A percentile compares a stretch with the other conserved stretches of the same genome.
These are phyloP conservation scores for Populus alba DNA, from an alignment of 345 rosid species.

Conservation along the genomic window DNA sequence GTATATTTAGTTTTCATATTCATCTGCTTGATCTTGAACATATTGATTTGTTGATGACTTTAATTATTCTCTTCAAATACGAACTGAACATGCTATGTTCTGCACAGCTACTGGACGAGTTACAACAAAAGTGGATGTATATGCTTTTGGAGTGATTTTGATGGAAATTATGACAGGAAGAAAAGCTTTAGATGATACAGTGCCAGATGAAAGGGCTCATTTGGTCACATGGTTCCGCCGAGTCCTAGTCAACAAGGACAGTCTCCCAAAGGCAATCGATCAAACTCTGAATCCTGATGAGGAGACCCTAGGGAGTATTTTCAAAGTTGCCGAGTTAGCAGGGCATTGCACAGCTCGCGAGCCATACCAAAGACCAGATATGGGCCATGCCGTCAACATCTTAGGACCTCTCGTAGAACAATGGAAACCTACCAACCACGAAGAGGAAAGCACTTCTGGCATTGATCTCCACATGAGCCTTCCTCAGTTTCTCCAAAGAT, in stretches of 20 bases:
- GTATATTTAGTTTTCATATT: background rate
- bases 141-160: conserved; percentile 80
- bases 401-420: conserved; percentile 72
- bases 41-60: too few species aligned
- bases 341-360: conserved; percentile 89
- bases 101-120: conserved; percentile 86
- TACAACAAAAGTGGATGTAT: conserved; percentile 83
- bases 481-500: conserved; percentile 69
- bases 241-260: conserved; percentile 58
- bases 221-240: conserved; percentile 85
- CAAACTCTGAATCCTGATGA: conserved; percentile 52
- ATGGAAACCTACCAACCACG: conserved; percentile 72
- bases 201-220: conserved; percentile 71
- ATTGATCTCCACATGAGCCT: conserved; percentile 74
- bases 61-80: background rate
- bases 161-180: conserved; percentile 90
- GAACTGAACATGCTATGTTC: background rate
- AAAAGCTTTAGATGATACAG: conserved; percentile 66
- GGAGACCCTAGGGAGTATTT: conserved; percentile 61
- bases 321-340: conserved; percentile 73
- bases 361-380: conserved; percentile 82
- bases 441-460: conserved; percentile 58
- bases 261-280: conserved; percentile 58
- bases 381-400: conserved; percentile 82
- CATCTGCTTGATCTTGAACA: background rate